phyloP scores from a whole-genome alignment of 1,284 basidiomycete genomes.

The Hymenochaete sp. region DNA sequence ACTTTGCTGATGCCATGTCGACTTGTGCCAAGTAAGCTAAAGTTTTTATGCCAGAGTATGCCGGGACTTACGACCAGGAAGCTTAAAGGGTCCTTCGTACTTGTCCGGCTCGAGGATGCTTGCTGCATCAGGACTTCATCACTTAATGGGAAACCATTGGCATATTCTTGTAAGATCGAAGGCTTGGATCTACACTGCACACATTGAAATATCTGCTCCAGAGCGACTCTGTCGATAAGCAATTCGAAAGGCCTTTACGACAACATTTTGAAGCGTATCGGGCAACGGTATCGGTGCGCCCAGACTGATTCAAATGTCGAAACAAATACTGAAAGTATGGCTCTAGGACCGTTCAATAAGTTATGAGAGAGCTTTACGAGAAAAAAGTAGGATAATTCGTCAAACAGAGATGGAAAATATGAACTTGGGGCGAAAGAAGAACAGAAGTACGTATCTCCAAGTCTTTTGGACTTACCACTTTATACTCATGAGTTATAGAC shows the following conservation, averaged over 20 bases:
- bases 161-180: constrained; percentile 64
- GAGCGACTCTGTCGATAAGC: constrained; percentile 82
- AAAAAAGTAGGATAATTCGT: constrained; percentile 79
- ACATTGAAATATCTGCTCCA: constrained; percentile 24
- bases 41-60: background rate
- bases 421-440: constrained; percentile 56
- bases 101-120: constrained; percentile 70
- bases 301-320: background rate
- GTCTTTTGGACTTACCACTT: constrained; percentile 2
- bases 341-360: constrained; percentile 67
- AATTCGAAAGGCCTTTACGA: constrained; percentile 83
- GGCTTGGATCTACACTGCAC: background rate
- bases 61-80: constrained; percentile 23
- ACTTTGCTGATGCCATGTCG: constrained; percentile 82
- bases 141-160: constrained; percentile 88
- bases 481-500: constrained; percentile 37
- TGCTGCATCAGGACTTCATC: constrained; percentile 84
- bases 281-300: constrained; percentile 57
- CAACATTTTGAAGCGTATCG: constrained; percentile 80
- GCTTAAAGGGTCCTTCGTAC: constrained; percentile 73
- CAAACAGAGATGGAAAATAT: constrained; percentile 86
- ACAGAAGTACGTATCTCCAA: constrained; percentile 57
- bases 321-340: constrained; percentile 2
- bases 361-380: constrained; percentile 72
- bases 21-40: constrained; percentile 63